Evolutionary conservation across 495 filamentous ascomycete genomes (phyloP), one percentile per base, ranked within the genome.

Genomic region (Penicillium crystallinum): DNA sequence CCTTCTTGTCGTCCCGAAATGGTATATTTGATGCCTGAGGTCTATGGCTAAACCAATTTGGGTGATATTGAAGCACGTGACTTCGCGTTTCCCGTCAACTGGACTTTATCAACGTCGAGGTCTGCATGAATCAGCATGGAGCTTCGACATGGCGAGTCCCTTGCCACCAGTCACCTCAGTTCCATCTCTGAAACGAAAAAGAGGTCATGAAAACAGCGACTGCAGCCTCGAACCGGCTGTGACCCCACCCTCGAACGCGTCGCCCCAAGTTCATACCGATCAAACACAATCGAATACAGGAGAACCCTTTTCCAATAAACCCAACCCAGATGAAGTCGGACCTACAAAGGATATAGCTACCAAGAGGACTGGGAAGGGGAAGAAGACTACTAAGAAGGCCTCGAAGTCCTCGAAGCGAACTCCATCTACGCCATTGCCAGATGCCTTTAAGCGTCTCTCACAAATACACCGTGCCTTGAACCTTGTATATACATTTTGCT

Each of bases 401-500:
- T 31, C 52, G 5, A 58, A 63, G 27, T 36, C 52, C 2, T 40
- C 45, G 47, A 66, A 63, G 39, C 55, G 67, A 38, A 63, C 59
- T 3, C 73, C 72, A 10, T 59, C 61, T 6, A 49, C 76, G 10
- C 81, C 84, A 35, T 95, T 90, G 90, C 92, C 93, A 0, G 75
- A 80, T 1, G 71, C 76, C 46, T 88, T 97, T 66, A 83, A 80
- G 37, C 71, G 74, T 34, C 79, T 98, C 7, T 81, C 85, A 6
- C 84, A 88, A 61, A 88, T 83, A 0, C 87, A 96, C 64, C 79
- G 84, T 47, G 91, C 95, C 6, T 69, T 98, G 49, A 97, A 96
- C 59, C 69, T 97, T 4, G 90, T 97, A 6, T 95, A 89, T 61
- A 97, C 93, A 1, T 97, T 98, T 68, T 91, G 88, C 67, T 92